Percentiles rank a stretch among this genome's conserved stretches.
Conservation (phyloP, 208 protist species). For the Phytomonas sp. region DNA sequence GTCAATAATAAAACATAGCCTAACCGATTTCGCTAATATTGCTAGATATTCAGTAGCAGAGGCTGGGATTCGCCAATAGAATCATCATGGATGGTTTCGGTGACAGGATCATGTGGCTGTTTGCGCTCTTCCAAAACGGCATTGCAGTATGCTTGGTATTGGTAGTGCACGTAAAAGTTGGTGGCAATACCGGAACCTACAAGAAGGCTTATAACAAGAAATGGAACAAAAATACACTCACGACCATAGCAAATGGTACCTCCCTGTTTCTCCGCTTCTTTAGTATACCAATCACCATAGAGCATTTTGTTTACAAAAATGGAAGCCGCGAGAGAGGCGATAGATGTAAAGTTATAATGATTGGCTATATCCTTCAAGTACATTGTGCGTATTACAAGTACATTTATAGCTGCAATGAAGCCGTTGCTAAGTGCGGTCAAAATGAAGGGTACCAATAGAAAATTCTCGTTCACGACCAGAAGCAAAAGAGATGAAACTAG, state of each 20-base stretch:
- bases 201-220: conserved; percentile 41
- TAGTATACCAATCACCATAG: conserved; percentile 68
- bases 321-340: conserved; percentile 34
- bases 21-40: neutral
- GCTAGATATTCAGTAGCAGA: neutral
- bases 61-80: neutral
- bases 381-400: conserved; percentile 65
- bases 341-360: conserved; percentile 68
- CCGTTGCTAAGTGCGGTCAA: conserved; percentile 62
- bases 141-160: conserved; percentile 38
- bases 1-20: neutral
- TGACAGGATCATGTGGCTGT: neutral
- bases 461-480: conserved; percentile 22
- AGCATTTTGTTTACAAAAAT: conserved; percentile 64
- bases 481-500: conserved; percentile 34
- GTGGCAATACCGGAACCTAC: conserved; percentile 26
- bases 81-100: neutral
- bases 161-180: conserved; percentile 40
- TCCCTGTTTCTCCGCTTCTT: conserved; percentile 38
- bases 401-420: conserved; percentile 45
- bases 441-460: conserved; percentile 46
- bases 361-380: conserved; percentile 71
- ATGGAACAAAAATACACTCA: conserved; percentile 52
- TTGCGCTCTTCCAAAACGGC: conserved; percentile 17
- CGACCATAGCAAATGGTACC: conserved; percentile 45